These are phyloP conservation scores for Fusarium globosum DNA, from an alignment of 2,329 filamentous ascomycete genomes.

Conservation along the genomic window DNA sequence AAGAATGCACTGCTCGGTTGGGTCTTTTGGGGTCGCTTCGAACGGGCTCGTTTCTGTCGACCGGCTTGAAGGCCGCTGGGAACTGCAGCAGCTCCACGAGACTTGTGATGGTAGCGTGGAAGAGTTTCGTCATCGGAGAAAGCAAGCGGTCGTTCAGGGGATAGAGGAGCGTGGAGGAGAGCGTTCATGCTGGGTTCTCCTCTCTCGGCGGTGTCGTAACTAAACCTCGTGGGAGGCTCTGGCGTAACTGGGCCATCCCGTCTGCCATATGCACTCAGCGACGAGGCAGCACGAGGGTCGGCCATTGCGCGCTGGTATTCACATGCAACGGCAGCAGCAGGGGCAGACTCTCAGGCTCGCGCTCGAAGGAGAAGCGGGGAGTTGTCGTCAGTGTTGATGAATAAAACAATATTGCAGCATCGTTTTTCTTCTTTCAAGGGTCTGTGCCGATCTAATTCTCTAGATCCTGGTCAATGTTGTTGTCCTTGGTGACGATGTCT, in stretches of 20 bases:
- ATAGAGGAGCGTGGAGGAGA: slow-evolving; percentile 36
- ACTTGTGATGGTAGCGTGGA: slow-evolving; percentile 36
- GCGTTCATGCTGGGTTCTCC: slow-evolving; percentile 42
- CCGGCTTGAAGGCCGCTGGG: slow-evolving; percentile 34
- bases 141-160: slow-evolving; percentile 42
- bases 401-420: slow-evolving; percentile 38
- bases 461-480: slow-evolving; percentile 29
- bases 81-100: slow-evolving; percentile 29
- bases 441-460: slow-evolving; percentile 32
- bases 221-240: slow-evolving; percentile 42
- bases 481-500: slow-evolving; percentile 39
- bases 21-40: slow-evolving; percentile 53
- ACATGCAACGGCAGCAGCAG: slow-evolving; percentile 34
- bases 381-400: slow-evolving; percentile 35
- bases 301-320: slow-evolving; percentile 42
- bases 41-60: slow-evolving; percentile 41
- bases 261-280: slow-evolving; percentile 40
- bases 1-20: slow-evolving; percentile 64
- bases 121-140: slow-evolving; percentile 46
- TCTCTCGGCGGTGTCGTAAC: slow-evolving; percentile 41
- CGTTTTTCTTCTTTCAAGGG: slow-evolving; percentile 36
- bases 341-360: slow-evolving; percentile 25
- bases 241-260: slow-evolving; percentile 43
- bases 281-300: slow-evolving; percentile 39
- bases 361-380: slow-evolving; percentile 26